Conservation (phyloP, 202 grass and related monocot genomes). For the Setaria italica region DNA sequence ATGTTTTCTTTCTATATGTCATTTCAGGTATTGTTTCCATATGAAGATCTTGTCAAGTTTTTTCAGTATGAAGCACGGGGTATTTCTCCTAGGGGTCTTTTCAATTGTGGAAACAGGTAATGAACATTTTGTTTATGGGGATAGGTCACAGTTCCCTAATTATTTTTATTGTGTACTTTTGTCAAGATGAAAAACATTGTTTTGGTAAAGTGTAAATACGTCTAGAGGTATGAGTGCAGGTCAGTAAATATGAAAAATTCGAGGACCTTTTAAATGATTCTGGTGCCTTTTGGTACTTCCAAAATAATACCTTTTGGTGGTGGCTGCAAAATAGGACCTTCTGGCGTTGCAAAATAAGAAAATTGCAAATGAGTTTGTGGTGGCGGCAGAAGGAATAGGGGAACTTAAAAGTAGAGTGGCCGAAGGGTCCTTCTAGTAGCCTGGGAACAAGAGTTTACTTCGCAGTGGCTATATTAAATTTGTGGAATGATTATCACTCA, state of each 20-base stretch:
- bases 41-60: conserved; percentile 95
- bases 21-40: conserved; percentile 76
- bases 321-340: too few relatives aligned
- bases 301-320: background rate
- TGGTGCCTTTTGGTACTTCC: background rate
- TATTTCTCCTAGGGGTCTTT: conserved; percentile 91
- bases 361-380: too few relatives aligned
- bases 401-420: conserved; percentile 9
- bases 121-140: conserved; percentile 27
- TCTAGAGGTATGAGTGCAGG: background rate
- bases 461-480: background rate
- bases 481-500: background rate
- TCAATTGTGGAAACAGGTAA: conserved; percentile 99
- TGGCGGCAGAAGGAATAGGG: background rate
- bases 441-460: background rate
- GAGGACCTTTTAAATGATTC: background rate
- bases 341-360: too few relatives aligned
- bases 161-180: conserved; percentile 10
- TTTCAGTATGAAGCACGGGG: conserved; percentile 82
- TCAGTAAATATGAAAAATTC: background rate
- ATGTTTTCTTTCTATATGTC: conserved; percentile 53
- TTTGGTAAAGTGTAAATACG: conserved; percentile 4
- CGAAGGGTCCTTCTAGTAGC: background rate
- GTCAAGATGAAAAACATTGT: conserved; percentile 2
- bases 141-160: conserved; percentile 23